Conservation (phyloP, 768 basidiomycete species). For the Termitomyces sp. region DNA sequence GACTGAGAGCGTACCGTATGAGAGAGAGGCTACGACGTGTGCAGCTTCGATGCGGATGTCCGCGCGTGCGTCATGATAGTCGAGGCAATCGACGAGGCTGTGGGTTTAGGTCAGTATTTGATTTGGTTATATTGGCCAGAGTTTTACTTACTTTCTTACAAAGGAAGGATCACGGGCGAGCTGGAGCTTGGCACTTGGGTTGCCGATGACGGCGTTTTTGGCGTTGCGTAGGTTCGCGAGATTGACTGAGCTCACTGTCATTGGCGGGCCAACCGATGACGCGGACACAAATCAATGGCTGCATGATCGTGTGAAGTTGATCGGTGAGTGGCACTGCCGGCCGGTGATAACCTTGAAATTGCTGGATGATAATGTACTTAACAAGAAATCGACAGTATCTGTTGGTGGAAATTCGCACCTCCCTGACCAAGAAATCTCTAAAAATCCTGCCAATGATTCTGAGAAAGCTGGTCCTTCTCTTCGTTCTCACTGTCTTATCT, state of each 20-base stretch:
- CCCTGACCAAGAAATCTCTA: no score
- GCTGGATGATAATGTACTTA: no score
- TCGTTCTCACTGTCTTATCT: no score
- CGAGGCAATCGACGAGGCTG: conserved; percentile 63
- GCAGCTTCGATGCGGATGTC: conserved; percentile 70
- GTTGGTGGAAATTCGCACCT: no score
- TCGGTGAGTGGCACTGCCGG: no score
- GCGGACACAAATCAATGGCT: background rate
- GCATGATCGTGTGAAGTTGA: background rate
- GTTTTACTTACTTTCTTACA: conserved; percentile 52
- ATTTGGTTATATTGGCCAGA: conserved; percentile 20
- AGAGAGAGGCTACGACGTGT: conserved; percentile 68
- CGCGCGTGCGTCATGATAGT: conserved; percentile 30
- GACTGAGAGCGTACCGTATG: conserved; percentile 45
- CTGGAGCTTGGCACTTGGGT: conserved; percentile 64
- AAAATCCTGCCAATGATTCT: no score
- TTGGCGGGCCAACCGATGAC: background rate
- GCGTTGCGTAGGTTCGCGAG: conserved; percentile 53
- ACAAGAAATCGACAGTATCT: no score
- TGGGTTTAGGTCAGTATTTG: background rate
- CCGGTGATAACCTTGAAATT: no score
- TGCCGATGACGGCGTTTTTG: conserved; percentile 79
- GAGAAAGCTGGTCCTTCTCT: no score
- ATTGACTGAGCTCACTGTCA: conserved; percentile 22
- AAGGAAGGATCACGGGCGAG: conserved; percentile 55